These are phyloP conservation scores for Diplodia intermedia DNA, from an alignment of 2,329 filamentous ascomycete genomes.

Conservation along the genomic window DNA sequence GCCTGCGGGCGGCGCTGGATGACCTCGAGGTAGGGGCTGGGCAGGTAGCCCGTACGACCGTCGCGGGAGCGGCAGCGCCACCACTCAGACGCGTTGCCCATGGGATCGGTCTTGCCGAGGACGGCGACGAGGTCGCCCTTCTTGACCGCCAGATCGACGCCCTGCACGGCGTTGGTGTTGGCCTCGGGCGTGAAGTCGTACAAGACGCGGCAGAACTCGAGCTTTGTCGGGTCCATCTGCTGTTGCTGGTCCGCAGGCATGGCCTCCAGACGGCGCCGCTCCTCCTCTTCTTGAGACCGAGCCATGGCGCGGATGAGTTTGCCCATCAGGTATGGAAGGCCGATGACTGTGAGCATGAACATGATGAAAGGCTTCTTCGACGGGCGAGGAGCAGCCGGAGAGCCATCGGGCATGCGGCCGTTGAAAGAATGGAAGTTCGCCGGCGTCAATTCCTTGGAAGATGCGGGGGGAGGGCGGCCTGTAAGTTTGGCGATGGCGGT, in stretches of 20 bases:
- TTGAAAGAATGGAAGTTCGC: conserved; percentile 90
- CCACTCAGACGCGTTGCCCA: conserved; percentile 93
- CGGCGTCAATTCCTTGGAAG: conserved; percentile 85
- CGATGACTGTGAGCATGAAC: conserved; percentile 93
- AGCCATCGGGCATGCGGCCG: conserved; percentile 72
- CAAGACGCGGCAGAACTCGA: conserved; percentile 93
- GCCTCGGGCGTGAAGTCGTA: conserved; percentile 92
- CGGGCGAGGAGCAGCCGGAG: conserved; percentile 71
- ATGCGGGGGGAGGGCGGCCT: conserved; percentile 85
- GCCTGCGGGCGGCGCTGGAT: conserved; percentile 64
- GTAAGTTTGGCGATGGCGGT: conserved; percentile 92
- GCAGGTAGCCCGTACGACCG: conserved; percentile 88
- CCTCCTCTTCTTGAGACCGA: conserved; percentile 82
- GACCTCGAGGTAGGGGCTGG: conserved; percentile 84
- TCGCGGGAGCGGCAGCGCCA: conserved; percentile 94
- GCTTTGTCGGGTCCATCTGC: conserved; percentile 79
- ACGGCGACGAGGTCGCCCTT: conserved; percentile 97
- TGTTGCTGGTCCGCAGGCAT: conserved; percentile 56
- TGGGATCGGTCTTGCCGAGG: conserved; percentile 87
- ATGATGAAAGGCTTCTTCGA: conserved; percentile 96
- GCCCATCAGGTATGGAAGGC: conserved; percentile 94
- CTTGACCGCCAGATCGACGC: conserved; percentile 87
- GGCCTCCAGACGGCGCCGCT: conserved; percentile 65
- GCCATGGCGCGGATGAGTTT: conserved; percentile 90
- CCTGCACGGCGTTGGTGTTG: conserved; percentile 60